Conservation (phyloP, 768 basidiomycete genomes). For the Tubosaeta sp. region DNA sequence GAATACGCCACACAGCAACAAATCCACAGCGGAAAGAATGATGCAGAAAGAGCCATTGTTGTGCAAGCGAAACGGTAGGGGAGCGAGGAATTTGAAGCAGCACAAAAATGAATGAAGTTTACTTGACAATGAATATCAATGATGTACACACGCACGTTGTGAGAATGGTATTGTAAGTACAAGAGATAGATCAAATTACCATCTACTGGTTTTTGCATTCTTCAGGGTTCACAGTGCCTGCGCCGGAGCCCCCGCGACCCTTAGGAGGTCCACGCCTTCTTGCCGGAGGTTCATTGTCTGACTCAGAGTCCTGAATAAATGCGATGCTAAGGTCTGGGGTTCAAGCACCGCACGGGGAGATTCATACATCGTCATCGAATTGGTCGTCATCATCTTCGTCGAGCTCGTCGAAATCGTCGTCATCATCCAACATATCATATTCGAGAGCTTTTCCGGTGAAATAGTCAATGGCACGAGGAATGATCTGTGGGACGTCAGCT, state of each 20-base stretch:
- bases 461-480: slow-evolving; percentile 93
- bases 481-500: slow-evolving; percentile 52
- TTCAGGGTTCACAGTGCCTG: slow-evolving; percentile 54
- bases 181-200: slow-evolving; percentile 7
- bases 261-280: slow-evolving; percentile 58
- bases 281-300: slow-evolving; percentile 58
- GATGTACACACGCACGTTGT: slow-evolving; percentile 10
- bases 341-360: slow-evolving; percentile 14
- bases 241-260: slow-evolving; percentile 43
- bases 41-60: not conserved
- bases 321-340: slow-evolving; percentile 15
- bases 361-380: slow-evolving; percentile 57
- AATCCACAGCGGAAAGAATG: slow-evolving; percentile 5
- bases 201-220: slow-evolving; percentile 90
- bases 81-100: not conserved
- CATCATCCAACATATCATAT: slow-evolving; percentile 59
- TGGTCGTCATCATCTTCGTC: slow-evolving; percentile 48
- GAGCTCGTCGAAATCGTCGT: slow-evolving; percentile 58
- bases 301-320: slow-evolving; percentile 57
- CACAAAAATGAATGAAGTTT: slow-evolving; percentile 13
- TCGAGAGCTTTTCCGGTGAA: slow-evolving; percentile 96
- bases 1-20: slow-evolving; percentile 9
- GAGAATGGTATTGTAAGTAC: slow-evolving; percentile 18
- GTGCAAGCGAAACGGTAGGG: slow-evolving; percentile 2
- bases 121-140: slow-evolving; percentile 11